A percentile compares a stretch with the other conserved stretches of the same genome.
These are phyloP conservation scores for Rhizoctonia solani DNA, from an alignment of 1,284 basidiomycete genomes.

Conservation along the genomic window DNA sequence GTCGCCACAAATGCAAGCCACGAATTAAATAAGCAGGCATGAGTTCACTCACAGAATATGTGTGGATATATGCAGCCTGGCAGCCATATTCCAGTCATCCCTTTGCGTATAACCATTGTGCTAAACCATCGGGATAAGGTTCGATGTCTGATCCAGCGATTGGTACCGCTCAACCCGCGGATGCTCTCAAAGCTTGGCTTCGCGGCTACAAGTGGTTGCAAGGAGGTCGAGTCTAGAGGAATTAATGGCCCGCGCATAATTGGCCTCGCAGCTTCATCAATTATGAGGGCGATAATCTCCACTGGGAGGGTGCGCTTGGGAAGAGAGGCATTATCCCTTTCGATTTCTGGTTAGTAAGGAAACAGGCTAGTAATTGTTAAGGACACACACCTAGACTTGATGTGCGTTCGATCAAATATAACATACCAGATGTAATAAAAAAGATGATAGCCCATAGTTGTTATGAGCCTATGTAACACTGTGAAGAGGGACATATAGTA, in stretches of 20 bases:
- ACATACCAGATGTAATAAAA: no score
- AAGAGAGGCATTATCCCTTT: not conserved
- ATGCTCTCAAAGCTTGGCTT: not conserved
- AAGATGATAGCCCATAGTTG: no score
- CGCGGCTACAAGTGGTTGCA: not conserved
- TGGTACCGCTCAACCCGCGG: slow-evolving; percentile 5
- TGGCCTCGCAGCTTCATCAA: not conserved
- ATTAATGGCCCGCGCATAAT: no score
- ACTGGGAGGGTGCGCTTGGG: not conserved
- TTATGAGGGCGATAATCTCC: slow-evolving; percentile 3
- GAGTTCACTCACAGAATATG: slow-evolving; percentile 30
- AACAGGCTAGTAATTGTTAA: no score
- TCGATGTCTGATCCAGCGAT: not conserved
- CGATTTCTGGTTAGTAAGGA: not conserved
- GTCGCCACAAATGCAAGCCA: no score
- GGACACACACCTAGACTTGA: no score
- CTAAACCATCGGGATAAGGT: slow-evolving; percentile 9
- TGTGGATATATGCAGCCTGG: not conserved
- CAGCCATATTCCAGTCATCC: not conserved
- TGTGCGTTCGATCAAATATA: no score
- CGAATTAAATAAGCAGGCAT: no score
- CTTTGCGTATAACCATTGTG: not conserved
- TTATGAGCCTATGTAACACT: no score
- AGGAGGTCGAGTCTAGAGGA: slow-evolving; percentile 5
- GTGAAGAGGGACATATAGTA: no score